Evolutionary conservation across 352 stramenopile species (phyloP).

Genomic region (Thraustotheca clavata): DNA sequence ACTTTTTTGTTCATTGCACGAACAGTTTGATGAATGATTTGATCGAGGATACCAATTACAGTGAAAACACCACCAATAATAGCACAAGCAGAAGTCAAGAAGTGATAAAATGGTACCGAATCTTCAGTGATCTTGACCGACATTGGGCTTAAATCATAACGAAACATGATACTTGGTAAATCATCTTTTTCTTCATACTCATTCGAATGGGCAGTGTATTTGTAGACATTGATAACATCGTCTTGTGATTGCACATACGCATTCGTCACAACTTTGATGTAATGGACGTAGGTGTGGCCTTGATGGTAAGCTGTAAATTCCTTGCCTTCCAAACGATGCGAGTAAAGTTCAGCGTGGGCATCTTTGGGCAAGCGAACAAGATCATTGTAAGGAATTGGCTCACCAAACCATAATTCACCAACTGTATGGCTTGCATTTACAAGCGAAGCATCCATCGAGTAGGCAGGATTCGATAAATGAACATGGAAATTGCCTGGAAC

Average conservation of each 20-base stretch:
- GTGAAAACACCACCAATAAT: constrained; percentile 96
- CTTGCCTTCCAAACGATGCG: constrained; percentile 88
- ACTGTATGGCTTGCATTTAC: constrained; percentile 95
- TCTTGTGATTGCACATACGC: constrained; percentile 66
- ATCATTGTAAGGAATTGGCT: constrained; percentile 42
- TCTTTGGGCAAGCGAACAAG: constrained; percentile 77
- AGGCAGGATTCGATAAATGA: constrained; percentile 94
- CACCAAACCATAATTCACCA: constrained; percentile 95
- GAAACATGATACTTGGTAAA: constrained; percentile 86
- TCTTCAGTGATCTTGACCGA: constrained; percentile 93
- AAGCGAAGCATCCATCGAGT: constrained; percentile 77
- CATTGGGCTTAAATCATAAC: constrained; percentile 86
- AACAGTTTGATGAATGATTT: constrained; percentile 78
- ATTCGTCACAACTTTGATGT: constrained; percentile 98
- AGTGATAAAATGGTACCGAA: constrained; percentile 91
- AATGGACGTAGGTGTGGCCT: constrained; percentile 97
- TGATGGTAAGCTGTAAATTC: constrained; percentile 87
- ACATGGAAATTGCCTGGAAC: constrained; percentile 98
- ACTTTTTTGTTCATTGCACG: constrained; percentile 86
- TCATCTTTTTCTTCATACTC: constrained; percentile 83
- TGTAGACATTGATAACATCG: constrained; percentile 66
- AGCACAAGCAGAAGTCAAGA: constrained; percentile 90
- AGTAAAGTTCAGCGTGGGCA: constrained; percentile 87
- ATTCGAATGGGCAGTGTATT: constrained; percentile 86
- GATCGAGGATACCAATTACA: constrained; percentile 91